phyloP scores from a whole-genome alignment of 2,329 filamentous ascomycete species.

The Pyrenophora teres region DNA sequence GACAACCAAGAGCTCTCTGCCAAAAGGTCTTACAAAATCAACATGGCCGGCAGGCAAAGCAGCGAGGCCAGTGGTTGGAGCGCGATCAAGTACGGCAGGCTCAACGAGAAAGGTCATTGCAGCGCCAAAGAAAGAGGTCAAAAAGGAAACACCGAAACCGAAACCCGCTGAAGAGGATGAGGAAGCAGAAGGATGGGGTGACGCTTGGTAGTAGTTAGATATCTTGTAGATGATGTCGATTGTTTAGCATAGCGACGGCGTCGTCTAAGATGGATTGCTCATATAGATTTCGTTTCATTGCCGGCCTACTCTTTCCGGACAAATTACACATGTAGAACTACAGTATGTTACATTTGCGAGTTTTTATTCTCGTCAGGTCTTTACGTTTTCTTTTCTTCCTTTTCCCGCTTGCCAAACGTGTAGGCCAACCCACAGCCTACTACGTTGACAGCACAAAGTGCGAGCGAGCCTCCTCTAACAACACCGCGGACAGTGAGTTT shows the following conservation, averaged over 20 bases:
- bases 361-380: neutral
- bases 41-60: conserved; percentile 41
- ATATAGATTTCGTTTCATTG: conserved; percentile 1
- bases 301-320: neutral
- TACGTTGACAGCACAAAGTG: conserved; percentile 57
- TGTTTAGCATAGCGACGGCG: conserved; percentile 18
- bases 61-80: conserved; percentile 34
- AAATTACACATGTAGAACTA: conserved; percentile 1
- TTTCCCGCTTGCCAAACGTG: conserved; percentile 54
- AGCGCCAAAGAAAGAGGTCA: conserved; percentile 36
- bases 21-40: conserved; percentile 79
- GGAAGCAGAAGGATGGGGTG: conserved; percentile 47
- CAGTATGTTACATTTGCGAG: conserved; percentile 8
- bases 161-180: conserved; percentile 50
- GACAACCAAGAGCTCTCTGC: conserved; percentile 66
- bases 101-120: conserved; percentile 37
- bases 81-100: conserved; percentile 37
- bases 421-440: conserved; percentile 59
- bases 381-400: conserved; percentile 30
- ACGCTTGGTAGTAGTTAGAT: conserved; percentile 40
- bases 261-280: conserved; percentile 3
- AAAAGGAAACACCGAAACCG: conserved; percentile 44
- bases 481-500: conserved; percentile 58
- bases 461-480: conserved; percentile 58
- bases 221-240: conserved; percentile 2